Percentiles rank a stretch among this genome's conserved stretches.
Evolutionary conservation across 768 basidiomycete species (phyloP).

Genomic region (Porphyrellus cyaneotinctus): DNA sequence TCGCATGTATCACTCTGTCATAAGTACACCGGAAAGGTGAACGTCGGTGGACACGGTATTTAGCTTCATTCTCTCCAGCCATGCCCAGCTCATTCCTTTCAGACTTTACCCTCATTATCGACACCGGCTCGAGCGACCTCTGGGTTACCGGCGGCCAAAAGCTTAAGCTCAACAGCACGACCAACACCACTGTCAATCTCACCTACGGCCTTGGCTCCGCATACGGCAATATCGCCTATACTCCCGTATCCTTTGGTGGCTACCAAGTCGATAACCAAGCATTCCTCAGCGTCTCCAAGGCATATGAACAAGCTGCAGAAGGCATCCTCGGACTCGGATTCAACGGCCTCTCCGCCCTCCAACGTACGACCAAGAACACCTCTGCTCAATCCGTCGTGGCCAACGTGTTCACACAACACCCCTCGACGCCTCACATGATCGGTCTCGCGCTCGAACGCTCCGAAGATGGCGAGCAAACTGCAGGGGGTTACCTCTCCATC

Average conservation of each 20-base stretch:
- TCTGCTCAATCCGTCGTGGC: conserved; percentile 32
- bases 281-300: conserved; percentile 22
- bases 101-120: conserved; percentile 28
- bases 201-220: conserved; percentile 40
- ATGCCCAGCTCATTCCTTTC: neutral
- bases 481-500: conserved; percentile 40
- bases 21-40: conserved; percentile 30
- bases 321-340: conserved; percentile 30
- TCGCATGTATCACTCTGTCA: neutral
- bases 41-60: conserved; percentile 29
- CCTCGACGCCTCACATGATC: conserved; percentile 36
- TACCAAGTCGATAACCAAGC: conserved; percentile 29
- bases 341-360: conserved; percentile 21
- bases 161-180: conserved; percentile 27
- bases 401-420: conserved; percentile 38
- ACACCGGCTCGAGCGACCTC: conserved; percentile 31
- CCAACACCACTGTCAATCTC: conserved; percentile 28
- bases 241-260: conserved; percentile 34
- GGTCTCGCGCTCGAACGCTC: conserved; percentile 41
- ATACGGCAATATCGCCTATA: conserved; percentile 34
- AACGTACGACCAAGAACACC: conserved; percentile 14
- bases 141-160: conserved; percentile 22
- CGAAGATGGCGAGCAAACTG: conserved; percentile 36
- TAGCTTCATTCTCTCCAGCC: neutral
- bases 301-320: conserved; percentile 9